Evolutionary conservation across 2,329 filamentous ascomycete species (phyloP), one percentile per base, ranked within the genome.

Genomic region (Plenodomus biglobosus): DNA sequence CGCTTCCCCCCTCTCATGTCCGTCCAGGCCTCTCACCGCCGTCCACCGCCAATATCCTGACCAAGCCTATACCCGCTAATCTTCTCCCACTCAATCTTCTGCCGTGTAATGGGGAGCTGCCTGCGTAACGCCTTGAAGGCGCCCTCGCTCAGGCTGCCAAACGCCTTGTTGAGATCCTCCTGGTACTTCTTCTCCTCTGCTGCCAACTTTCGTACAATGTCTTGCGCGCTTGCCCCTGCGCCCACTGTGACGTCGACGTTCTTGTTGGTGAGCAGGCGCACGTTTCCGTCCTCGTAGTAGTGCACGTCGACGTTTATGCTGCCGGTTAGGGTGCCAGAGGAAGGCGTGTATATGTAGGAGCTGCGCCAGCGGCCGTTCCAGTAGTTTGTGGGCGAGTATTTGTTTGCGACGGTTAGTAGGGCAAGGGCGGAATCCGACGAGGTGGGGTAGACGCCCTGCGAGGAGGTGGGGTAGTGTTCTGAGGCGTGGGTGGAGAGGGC

Each of bases 11-110:
- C 22, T 11, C 11, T 6, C 22, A 24, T 11, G 22, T 6, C 22
- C 22, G 22, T n/a, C n/a, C n/a, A n/a, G n/a, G n/a, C n/a, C n/a
- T 32, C 27, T 32, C 27, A 32, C 27, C 27, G 27, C 27, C 75
- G 64, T 10, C 76, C 77, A 53, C 77, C 77, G 22, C 77, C 78
- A 55, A 80, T 79, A 55, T 80, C 77, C 61, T 79, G 77, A 5
- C 77, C 76, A 40, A 78, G 38, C 50, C 90, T 81, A 77, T 99
- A 99, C 61, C 90, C 91, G 38, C 90, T 87, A 59, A 99, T 90
- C 79, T 96, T 96, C 74, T 99, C 92, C 94, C 94, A 99, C 76
- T 99, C 94, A 62, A 99, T 92, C 82, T 96, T 96, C 79, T 99
- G 94, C 68, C 94, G 85, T 53, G 94, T 99, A 51, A 99, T 91